Base-by-base conservation (phyloP, 257 asterid genomes). In the Forsythia suspensa region DNA sequence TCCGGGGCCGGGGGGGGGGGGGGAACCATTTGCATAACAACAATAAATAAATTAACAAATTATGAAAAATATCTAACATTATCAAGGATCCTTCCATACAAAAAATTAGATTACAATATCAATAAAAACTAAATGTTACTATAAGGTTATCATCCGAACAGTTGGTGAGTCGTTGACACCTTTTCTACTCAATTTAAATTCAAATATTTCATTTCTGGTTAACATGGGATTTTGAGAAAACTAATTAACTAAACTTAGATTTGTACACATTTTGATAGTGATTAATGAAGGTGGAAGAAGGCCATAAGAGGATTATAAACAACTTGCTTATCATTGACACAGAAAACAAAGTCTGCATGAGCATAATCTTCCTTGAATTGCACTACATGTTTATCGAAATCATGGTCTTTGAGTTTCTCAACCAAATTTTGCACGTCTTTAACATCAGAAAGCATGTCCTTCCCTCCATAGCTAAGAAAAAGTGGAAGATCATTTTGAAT, bases 391-490 rank as follows among this genome's bases (percentile, higher is more conserved):
- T 82, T 91, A 77, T 87, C 89, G 1, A 82, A 77, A 1, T 90
- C 86, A 1, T 84, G 91, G 3, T 38, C 79, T 0, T 86, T 84
- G 8, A 91, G 83, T 6, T 70, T 4, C 2, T 69, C 77, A 15
- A 87, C 65, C 77, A 91, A 79, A 12, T 83, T 84, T 59, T 86
- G 82, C 77, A 91, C 93, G 48, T 91, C 96, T 7, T 77, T 78
- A 21, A 81, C 85, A 61, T 87, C 89, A 0, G 96, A 76, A 5
- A 91, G 75, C 74, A 83, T 71, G 69, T 89, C 93, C 46, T 85
- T 61, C 10, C 96, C 94, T 13, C 96, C 96, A 2, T 91, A 91
- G 77, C 89, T 71, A 16, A 89, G 84, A 80, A 84, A 84, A 21
- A 91, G 79, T 0, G 96, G 93, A 5, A 89, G 78, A 18, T 86